Conservation (phyloP, 805 yeast species). For the Clavispora fructus region DNA sequence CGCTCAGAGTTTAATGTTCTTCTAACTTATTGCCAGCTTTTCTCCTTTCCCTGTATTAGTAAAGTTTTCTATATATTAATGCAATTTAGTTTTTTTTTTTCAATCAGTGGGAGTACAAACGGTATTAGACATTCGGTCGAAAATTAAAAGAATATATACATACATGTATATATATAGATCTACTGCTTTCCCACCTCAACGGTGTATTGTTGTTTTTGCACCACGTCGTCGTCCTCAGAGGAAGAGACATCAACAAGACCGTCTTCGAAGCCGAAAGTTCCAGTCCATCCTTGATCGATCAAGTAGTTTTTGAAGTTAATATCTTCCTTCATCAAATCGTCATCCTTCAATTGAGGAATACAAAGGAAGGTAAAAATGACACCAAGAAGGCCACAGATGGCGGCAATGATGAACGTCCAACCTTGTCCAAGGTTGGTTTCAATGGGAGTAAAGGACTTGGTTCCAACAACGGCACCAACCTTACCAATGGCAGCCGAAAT, state of each 20-base stretch:
- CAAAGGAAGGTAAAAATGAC: slow-evolving; percentile 53
- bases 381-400: slow-evolving; percentile 64
- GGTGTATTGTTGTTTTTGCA: slow-evolving; percentile 1
- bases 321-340: slow-evolving; percentile 65
- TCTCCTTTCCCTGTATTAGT: not conserved
- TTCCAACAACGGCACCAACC: slow-evolving; percentile 82
- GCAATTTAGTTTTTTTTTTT: not conserved
- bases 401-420: slow-evolving; percentile 80
- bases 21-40: not conserved
- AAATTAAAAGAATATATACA: not conserved
- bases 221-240: slow-evolving; percentile 10
- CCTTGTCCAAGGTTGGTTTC: slow-evolving; percentile 55
- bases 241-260: slow-evolving; percentile 3
- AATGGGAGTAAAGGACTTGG: slow-evolving; percentile 66
- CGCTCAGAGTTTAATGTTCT: slow-evolving; percentile 28
- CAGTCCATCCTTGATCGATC: slow-evolving; percentile 55
- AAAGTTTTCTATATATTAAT: not conserved
- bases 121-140: no score
- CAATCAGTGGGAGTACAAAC: no score
- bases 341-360: slow-evolving; percentile 65
- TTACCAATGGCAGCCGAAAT: slow-evolving; percentile 76
- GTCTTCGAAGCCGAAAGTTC: slow-evolving; percentile 36
- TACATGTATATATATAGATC: not conserved
- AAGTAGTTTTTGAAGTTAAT: slow-evolving; percentile 56
- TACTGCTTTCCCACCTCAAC: slow-evolving; percentile 1